phyloP scores from a whole-genome alignment of 768 basidiomycete species.

The Termitomyces sp. region DNA sequence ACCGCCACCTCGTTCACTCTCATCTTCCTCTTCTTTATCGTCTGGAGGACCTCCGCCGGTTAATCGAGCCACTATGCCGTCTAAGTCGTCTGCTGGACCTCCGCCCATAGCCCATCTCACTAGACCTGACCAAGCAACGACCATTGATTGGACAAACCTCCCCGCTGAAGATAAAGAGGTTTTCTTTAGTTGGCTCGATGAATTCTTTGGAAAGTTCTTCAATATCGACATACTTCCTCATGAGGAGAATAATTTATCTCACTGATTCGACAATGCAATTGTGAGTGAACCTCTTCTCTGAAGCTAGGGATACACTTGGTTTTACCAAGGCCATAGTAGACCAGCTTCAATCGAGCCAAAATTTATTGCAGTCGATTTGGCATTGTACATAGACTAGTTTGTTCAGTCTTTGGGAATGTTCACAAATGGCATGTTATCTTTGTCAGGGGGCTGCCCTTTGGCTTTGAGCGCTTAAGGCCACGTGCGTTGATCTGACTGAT shows the following conservation, averaged over 20 bases:
- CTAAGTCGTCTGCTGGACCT: slow-evolving; percentile 13
- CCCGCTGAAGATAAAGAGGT: slow-evolving; percentile 60
- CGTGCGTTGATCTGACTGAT: background rate
- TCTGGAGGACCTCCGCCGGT: slow-evolving; percentile 25
- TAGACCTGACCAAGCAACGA: slow-evolving; percentile 19
- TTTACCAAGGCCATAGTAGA: background rate
- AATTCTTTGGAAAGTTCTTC: slow-evolving; percentile 58
- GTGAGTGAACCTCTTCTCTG: background rate
- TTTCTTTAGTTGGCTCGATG: slow-evolving; percentile 78
- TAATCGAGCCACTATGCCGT: slow-evolving; percentile 18
- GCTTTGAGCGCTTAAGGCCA: background rate
- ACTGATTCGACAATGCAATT: background rate
- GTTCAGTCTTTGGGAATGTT: background rate
- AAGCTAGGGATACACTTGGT: background rate
- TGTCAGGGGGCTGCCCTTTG: background rate
- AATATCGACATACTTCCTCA: slow-evolving; percentile 20
- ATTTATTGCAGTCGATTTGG: background rate
- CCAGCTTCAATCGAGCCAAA: background rate
- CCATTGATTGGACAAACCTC: slow-evolving; percentile 68
- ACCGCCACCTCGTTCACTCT: slow-evolving; percentile 12
- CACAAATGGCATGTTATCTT: too few species aligned
- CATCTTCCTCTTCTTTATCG: background rate
- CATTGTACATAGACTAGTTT: too few species aligned
- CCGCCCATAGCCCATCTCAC: slow-evolving; percentile 28
- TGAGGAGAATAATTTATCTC: background rate